phyloP scores from a whole-genome alignment of 1,139 yeast species.

The Suhomyces terraborum region DNA sequence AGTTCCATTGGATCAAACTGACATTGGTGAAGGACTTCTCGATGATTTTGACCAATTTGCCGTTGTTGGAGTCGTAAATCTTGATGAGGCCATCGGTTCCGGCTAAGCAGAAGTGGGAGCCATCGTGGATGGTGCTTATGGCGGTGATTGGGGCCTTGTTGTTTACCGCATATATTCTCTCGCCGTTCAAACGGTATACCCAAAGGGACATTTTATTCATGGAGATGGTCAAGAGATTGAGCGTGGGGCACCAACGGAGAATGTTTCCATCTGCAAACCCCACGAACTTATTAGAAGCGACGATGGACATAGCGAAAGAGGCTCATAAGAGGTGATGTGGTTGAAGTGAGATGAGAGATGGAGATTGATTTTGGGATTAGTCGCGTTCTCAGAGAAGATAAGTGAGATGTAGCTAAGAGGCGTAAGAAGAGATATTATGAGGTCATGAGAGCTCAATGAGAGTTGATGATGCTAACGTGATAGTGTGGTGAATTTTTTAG shows the following conservation, averaged over 20 bases:
- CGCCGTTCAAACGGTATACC: conserved; percentile 58
- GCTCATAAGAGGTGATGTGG: no score
- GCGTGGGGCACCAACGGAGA: conserved; percentile 57
- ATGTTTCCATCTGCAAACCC: conserved; percentile 46
- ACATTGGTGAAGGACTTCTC: conserved; percentile 23
- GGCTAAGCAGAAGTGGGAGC: conserved; percentile 45
- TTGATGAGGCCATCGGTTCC: conserved; percentile 49
- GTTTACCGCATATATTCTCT: conserved; percentile 53
- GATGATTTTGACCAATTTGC: conserved; percentile 36
- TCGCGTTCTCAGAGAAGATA: no score
- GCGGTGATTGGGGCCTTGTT: conserved; percentile 36
- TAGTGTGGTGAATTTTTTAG: no score
- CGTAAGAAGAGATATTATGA: no score
- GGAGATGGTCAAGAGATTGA: conserved; percentile 54
- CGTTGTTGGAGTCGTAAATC: conserved; percentile 53
- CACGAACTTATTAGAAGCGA: conserved; percentile 27
- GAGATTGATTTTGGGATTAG: no score
- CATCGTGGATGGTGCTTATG: conserved; percentile 40
- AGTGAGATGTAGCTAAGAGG: no score
- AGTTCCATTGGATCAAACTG: conserved; percentile 30
- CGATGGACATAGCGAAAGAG: conserved; percentile 2
- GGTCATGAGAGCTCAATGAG: no score
- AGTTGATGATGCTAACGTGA: no score
- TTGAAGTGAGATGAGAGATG: background rate
- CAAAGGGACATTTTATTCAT: conserved; percentile 51